Evolutionary conservation across 1,284 basidiomycete genomes (phyloP), one percentile per base, ranked within the genome.

Genomic region (Wallemia ichthyophaga): DNA sequence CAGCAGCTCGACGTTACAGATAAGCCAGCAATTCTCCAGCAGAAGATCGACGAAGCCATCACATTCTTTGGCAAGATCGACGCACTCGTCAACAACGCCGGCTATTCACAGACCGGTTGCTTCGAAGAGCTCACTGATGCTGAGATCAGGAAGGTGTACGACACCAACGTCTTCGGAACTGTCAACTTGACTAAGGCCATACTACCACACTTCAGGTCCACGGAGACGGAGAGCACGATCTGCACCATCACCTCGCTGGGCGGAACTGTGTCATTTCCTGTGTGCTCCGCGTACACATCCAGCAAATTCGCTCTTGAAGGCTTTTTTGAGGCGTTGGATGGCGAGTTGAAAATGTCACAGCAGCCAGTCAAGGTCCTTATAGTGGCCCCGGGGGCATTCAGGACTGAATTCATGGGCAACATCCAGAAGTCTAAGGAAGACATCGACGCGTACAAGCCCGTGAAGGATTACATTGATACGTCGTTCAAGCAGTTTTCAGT

Each of bases 1-100:
- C 53, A 70, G 5, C 64, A 67, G 59, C 62, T 70, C n/a, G 68
- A 70, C 60, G 68, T 69, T 0, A 70, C 69, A 1, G 62, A 62
- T 11, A 57, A 66, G 23, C 26, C 61, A 26, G 62, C 62, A 2
- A 58, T 59, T 23, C 11, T 63, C 24, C 57, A 63, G 25, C 55
- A 13, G 32, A 58, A 31, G 17, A 59, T 58, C 1, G 57, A 64
- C 25, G 3, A 61, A n/a, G 65, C 65, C 7, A 27, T 63, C 21
- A 33, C 48, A 1, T 33, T 65, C 27, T 61, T 64, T 56, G 66
- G 64, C 1, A 58, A 59, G 23, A 28, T 69, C 19, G 68, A 69
- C 60, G 64, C 67, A 3, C 31, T 69, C 23, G 62, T 67, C 61
- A 68, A 67, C 60, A 69, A 69, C 61, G 68, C 67, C 2, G 68